A percentile compares a stretch with the other conserved stretches of the same genome.
Conservation (phyloP, 306 rosid genomes). For the Vachellia pachyceras region DNA sequence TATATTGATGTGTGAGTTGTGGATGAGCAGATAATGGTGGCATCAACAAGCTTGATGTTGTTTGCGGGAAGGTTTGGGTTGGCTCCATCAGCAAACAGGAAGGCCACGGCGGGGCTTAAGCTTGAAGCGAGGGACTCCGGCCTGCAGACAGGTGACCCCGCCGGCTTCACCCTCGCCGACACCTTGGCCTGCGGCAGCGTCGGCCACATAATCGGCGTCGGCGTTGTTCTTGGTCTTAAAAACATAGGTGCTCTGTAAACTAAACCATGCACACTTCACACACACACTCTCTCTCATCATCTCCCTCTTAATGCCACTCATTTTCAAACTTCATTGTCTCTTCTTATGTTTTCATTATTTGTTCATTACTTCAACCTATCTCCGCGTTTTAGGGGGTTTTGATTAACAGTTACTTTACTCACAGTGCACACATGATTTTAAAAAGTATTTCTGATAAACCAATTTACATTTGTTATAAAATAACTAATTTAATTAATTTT, state of each 20-base stretch:
- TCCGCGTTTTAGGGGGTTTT: background rate
- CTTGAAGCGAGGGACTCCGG: conserved; percentile 93
- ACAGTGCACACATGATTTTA: too few species aligned
- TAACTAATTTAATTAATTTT: too few species aligned
- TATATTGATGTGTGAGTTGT: background rate
- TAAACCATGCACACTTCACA: background rate
- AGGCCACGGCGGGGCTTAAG: conserved; percentile 90
- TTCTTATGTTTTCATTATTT: background rate
- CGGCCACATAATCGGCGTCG: conserved; percentile 97
- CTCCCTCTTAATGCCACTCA: background rate
- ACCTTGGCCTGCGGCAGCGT: conserved; percentile 90
- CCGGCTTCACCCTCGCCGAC: conserved; percentile 97
- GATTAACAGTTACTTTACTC: too few species aligned
- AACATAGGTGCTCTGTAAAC: conserved; percentile 74
- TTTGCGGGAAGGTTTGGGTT: conserved; percentile 96
- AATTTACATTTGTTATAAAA: too few species aligned
- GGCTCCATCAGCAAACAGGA: conserved; percentile 97
- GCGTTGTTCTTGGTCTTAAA: conserved; percentile 95
- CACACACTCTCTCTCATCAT: too few species aligned
- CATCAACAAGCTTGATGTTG: conserved; percentile 82
- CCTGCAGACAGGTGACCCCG: conserved; percentile 94
- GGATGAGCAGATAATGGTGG: conserved; percentile 72
- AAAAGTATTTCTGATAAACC: too few species aligned
- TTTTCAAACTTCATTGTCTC: background rate
- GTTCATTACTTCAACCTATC: background rate